These are phyloP conservation scores for Paracorniculantispora psalliotae DNA, from an alignment of 2,329 filamentous ascomycete species.

Conservation along the genomic window DNA sequence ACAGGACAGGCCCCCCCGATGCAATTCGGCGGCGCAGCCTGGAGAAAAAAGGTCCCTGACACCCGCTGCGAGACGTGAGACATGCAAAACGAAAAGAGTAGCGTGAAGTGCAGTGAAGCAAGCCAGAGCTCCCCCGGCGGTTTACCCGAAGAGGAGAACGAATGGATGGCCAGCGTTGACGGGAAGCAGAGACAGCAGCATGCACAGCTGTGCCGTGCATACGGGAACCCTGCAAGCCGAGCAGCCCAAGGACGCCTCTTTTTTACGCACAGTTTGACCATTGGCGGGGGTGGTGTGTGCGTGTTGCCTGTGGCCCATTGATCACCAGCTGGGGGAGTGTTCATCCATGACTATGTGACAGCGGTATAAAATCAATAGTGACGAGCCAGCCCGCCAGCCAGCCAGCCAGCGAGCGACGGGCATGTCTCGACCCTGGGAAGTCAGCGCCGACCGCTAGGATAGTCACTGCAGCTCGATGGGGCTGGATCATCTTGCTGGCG, in stretches of 20 bases:
- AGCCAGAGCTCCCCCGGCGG: not conserved
- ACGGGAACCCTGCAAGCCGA: not conserved
- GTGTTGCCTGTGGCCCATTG: too few species aligned
- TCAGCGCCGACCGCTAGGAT: not conserved
- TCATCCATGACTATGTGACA: not conserved
- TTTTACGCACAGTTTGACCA: not conserved
- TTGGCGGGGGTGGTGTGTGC: not conserved
- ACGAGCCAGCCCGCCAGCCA: too few species aligned
- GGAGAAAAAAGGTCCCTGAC: not conserved
- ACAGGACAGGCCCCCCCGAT: too few species aligned
- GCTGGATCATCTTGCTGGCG: not conserved
- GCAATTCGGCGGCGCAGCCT: not conserved
- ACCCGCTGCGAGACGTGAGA: not conserved
- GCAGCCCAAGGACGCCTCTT: not conserved
- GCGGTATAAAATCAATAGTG: not conserved
- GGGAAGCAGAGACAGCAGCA: not conserved
- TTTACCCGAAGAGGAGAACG: not conserved
- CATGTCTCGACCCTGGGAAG: not conserved
- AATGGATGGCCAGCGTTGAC: not conserved
- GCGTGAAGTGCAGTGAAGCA: not conserved
- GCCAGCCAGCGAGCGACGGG: not conserved
- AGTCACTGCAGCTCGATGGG: not conserved
- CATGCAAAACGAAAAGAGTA: not conserved
- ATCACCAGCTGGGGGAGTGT: not conserved
- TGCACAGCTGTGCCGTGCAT: not conserved